phyloP scores from a whole-genome alignment of 345 rosid species.

The Trapa bicornis region DNA sequence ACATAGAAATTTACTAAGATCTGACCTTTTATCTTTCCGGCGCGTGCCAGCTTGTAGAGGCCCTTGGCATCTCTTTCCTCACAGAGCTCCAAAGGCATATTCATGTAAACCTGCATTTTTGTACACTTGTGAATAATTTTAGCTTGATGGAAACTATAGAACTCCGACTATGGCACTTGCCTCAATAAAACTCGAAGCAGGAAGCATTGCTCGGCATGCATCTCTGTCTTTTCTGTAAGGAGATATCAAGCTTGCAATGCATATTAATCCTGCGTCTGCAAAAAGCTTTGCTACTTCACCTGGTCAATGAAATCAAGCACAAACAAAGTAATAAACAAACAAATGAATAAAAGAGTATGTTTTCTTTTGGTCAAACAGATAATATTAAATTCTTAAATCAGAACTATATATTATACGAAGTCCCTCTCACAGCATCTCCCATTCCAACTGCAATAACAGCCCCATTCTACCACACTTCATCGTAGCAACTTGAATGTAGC shows the following conservation, averaged over 20 bases:
- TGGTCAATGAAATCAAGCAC: conserved; percentile 5
- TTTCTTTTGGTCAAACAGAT: neutral
- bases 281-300: conserved; percentile 94
- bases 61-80: conserved; percentile 89
- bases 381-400: neutral
- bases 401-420: neutral
- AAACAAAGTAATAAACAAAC: neutral
- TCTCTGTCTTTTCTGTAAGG: conserved; percentile 79
- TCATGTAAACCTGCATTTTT: conserved; percentile 64
- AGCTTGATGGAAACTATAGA: neutral
- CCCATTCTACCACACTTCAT: neutral
- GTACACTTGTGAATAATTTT: neutral
- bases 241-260: conserved; percentile 86
- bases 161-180: conserved; percentile 21
- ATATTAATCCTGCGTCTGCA: conserved; percentile 83
- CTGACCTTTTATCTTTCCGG: conserved; percentile 79
- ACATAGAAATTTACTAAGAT: neutral
- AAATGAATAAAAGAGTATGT: neutral
- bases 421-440: neutral
- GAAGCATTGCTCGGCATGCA: conserved; percentile 72
- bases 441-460: neutral
- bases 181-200: conserved; percentile 58
- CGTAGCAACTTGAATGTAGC: neutral
- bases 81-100: conserved; percentile 66
- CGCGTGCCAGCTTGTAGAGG: conserved; percentile 85